These are phyloP conservation scores for Suillus americanus DNA, from an alignment of 768 basidiomycete species.

Conservation along the genomic window DNA sequence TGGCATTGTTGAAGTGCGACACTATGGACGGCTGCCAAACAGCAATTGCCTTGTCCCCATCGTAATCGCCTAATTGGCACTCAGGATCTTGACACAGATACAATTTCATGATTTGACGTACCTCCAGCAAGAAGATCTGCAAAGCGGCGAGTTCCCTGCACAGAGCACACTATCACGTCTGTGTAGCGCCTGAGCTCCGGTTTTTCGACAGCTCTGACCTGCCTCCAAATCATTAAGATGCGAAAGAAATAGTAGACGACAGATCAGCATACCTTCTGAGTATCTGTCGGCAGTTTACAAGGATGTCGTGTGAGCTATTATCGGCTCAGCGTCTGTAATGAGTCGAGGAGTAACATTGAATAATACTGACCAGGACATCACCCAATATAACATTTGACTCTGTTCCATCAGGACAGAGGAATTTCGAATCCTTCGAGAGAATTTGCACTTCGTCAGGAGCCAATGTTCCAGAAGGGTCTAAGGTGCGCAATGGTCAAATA, in stretches of 20 bases:
- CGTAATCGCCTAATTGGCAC: slow-evolving; percentile 56
- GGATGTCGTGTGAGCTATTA: slow-evolving; percentile 59
- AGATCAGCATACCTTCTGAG: slow-evolving; percentile 50
- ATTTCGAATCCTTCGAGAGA: slow-evolving; percentile 44
- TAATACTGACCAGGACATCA: slow-evolving; percentile 49
- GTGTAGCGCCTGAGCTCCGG: slow-evolving; percentile 45
- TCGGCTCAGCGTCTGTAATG: background rate
- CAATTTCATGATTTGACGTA: slow-evolving; percentile 21
- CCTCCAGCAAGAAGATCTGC: slow-evolving; percentile 68
- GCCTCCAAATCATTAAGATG: background rate
- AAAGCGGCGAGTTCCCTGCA: slow-evolving; percentile 46
- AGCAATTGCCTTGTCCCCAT: slow-evolving; percentile 60
- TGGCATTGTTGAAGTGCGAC: slow-evolving; percentile 50
- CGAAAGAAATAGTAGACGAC: background rate
- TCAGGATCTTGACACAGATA: background rate
- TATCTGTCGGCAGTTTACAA: slow-evolving; percentile 70
- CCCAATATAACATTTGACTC: slow-evolving; percentile 52
- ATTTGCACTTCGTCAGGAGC: slow-evolving; percentile 57
- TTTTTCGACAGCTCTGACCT: slow-evolving; percentile 60
- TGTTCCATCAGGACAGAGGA: slow-evolving; percentile 42
- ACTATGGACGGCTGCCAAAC: slow-evolving; percentile 64
- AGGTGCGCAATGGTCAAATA: background rate
- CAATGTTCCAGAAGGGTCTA: slow-evolving; percentile 55
- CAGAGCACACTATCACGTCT: slow-evolving; percentile 62
- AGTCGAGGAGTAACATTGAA: background rate